Evolutionary conservation across 2,329 filamentous ascomycete genomes (phyloP).

Genomic region (Thelonectria discophora): DNA sequence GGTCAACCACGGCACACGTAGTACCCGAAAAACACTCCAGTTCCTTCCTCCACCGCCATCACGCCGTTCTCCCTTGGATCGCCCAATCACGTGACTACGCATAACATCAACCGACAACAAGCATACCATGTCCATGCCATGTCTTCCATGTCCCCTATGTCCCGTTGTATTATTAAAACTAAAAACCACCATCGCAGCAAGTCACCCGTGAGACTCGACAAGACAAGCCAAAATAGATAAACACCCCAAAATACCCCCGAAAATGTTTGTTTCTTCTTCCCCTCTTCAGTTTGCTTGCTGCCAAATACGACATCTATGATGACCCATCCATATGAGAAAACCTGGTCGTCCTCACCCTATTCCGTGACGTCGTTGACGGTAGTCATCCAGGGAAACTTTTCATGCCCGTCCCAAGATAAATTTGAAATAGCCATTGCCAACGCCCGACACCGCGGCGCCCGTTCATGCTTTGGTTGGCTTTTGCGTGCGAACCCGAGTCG

Average conservation of each 20-base stretch:
- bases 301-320: slow-evolving; percentile 23
- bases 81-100: no score
- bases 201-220: neutral
- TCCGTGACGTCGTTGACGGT: slow-evolving; percentile 4
- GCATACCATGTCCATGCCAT: no score
- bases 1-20: no score
- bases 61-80: no score
- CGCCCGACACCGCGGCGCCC: slow-evolving; percentile 18
- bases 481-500: neutral
- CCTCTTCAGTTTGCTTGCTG: slow-evolving; percentile 5
- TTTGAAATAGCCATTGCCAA: slow-evolving; percentile 23
- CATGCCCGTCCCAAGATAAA: slow-evolving; percentile 19
- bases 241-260: neutral
- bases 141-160: no score
- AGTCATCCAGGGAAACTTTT: slow-evolving; percentile 22
- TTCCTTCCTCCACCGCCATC: no score
- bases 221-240: neutral
- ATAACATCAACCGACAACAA: no score
- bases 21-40: no score
- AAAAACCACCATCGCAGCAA: neutral
- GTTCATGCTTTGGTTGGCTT: slow-evolving; percentile 4
- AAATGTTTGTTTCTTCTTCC: slow-evolving; percentile 5
- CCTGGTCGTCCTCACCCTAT: slow-evolving; percentile 14
- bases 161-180: neutral
- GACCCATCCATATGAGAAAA: slow-evolving; percentile 21